Percentiles rank a stretch among this genome's conserved stretches.
Conservation (phyloP, 2,329 filamentous ascomycete genomes). For the Polytolypa hystricis region DNA sequence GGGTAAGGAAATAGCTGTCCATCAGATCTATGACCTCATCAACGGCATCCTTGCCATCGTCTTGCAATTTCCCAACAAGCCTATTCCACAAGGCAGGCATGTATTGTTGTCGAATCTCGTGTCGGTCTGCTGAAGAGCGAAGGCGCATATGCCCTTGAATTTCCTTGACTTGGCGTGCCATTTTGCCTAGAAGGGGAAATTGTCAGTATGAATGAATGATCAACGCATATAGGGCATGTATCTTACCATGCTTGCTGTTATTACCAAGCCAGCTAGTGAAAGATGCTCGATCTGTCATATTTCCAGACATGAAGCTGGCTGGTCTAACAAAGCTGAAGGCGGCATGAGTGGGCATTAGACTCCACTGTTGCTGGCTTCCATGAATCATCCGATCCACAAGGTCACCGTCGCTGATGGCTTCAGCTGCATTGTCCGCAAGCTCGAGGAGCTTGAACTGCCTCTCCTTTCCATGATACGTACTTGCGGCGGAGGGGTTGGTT, state of each 20-base stretch:
- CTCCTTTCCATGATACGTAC: conserved; percentile 54
- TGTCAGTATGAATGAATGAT: conserved; percentile 9
- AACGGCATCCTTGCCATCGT: conserved; percentile 72
- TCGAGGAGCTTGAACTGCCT: conserved; percentile 74
- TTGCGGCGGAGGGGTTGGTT: conserved; percentile 60
- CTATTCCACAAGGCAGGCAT: conserved; percentile 77
- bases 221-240: background rate
- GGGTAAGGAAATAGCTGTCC: conserved; percentile 93
- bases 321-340: conserved; percentile 91
- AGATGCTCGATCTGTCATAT: conserved; percentile 55
- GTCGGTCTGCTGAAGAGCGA: conserved; percentile 75
- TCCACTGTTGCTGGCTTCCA: conserved; percentile 96
- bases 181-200: conserved; percentile 35
- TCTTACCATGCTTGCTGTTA: conserved; percentile 72
- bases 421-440: conserved; percentile 73
- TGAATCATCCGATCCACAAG: conserved; percentile 97
- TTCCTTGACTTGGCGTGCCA: conserved; percentile 76
- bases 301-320: conserved; percentile 74
- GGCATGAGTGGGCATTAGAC: conserved; percentile 90
- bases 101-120: conserved; percentile 92
- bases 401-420: conserved; percentile 95
- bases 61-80: conserved; percentile 61
- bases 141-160: conserved; percentile 96
- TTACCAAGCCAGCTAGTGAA: conserved; percentile 94
- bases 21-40: conserved; percentile 81